Base-by-base conservation (phyloP, 2,329 filamentous ascomycete species). In the Aspergillus melleus region DNA sequence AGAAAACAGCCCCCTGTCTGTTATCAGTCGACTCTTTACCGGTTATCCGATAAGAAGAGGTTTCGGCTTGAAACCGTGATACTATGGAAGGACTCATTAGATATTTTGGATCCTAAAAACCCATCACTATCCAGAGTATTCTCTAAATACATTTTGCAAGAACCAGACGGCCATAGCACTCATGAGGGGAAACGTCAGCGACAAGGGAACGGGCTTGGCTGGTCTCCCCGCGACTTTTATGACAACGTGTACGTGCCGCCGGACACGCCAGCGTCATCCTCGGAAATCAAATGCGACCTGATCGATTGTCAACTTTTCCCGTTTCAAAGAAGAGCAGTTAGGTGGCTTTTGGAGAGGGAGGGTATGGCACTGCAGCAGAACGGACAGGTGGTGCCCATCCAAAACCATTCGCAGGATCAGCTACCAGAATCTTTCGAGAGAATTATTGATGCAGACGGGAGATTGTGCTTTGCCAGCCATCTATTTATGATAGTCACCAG, bases 321-420 rank as follows among this genome's bases (percentile, higher is more conserved):
- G 3, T 83, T 83, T 56, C 80, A 83, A 59, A 71, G 73, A 57
- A 76, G 80, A 61, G 76, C 80, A 8, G 73, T 82, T 11, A 66
- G 74, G 42, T 83, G 80, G 80, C 71, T 83, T 44, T 60, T 82
- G 47, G 61, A 70, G 58, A 76, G 77, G 61, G 80, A 82, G 67
- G 75, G 78, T 11, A 68, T 76, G 58, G 64, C 72, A 16, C 58
- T 78, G 9, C 63, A 71, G 16, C 57, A 67, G 8, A 64, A 76
- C 56, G 77, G 77, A 12, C 64, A 64, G 50, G 50, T 76, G 5
- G 54, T 68, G 26, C 66, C 65, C 3, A 55, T 64, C 5, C 57
- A 59, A 24, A 57, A 57, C 20, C 42, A 51, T 6, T 32, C 58
- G 0, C 53, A 49, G 12, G 58, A 55, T 19, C 49, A 57, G 5